These are phyloP conservation scores for Yarrowia galli DNA, from an alignment of 1,139 yeast species.

Conservation along the genomic window DNA sequence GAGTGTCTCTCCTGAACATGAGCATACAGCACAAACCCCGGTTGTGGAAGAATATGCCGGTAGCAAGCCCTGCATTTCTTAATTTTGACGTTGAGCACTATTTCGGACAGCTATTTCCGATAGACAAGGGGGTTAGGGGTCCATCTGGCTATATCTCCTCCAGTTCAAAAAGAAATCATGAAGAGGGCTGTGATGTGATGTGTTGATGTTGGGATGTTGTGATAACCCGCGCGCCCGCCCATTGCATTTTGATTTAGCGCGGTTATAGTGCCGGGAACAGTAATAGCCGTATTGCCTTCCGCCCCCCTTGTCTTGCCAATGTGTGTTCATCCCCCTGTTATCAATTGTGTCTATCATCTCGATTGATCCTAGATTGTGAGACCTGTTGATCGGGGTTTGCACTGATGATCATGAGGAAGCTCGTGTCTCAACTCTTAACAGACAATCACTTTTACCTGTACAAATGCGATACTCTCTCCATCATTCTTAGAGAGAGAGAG, in stretches of 20 bases:
- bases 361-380: neutral
- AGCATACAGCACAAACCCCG: neutral
- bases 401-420: too few species aligned
- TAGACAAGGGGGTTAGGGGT: neutral
- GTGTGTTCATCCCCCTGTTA: neutral
- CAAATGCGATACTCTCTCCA: too few species aligned
- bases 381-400: too few species aligned
- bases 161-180: neutral
- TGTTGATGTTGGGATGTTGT: too few species aligned
- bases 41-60: neutral
- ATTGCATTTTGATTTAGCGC: neutral
- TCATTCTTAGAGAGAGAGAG: too few species aligned
- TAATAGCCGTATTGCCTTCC: too few species aligned
- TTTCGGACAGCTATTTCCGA: neutral
- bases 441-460: too few species aligned
- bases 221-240: too few species aligned
- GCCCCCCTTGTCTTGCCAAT: too few species aligned
- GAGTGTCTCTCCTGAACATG: too few species aligned
- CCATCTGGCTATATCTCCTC: too few species aligned
- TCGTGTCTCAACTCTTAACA: too few species aligned
- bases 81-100: slow-evolving; percentile 26
- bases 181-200: neutral
- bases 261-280: neutral
- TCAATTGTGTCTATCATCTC: neutral
- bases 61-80: slow-evolving; percentile 19